These are phyloP conservation scores for Sporothrix schenckii DNA, from an alignment of 2,329 filamentous ascomycete species.

Conservation along the genomic window DNA sequence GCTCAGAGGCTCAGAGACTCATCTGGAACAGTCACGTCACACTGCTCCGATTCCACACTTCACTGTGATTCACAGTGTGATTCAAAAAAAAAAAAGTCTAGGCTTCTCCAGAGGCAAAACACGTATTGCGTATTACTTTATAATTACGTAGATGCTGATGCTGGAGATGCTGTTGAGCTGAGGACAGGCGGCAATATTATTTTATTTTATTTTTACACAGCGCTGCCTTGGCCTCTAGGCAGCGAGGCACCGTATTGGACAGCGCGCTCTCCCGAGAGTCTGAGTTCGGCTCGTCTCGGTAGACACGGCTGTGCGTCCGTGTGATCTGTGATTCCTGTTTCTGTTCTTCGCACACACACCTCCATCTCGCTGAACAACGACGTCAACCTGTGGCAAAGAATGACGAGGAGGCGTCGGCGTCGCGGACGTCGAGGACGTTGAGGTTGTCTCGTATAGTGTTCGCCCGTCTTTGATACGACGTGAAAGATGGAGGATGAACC, in stretches of 20 bases:
- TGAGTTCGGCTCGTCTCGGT: neutral
- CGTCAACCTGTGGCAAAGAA: conserved; percentile 2
- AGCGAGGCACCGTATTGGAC: conserved; percentile 7
- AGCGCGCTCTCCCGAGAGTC: neutral
- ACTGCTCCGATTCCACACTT: neutral
- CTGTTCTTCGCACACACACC: neutral
- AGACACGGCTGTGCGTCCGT: conserved; percentile 10
- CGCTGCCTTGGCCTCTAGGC: neutral
- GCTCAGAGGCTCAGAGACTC: neutral
- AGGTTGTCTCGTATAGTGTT: too few relatives aligned
- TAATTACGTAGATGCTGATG: conserved; percentile 5
- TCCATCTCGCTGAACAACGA: neutral
- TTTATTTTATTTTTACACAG: neutral
- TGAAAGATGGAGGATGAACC: too few relatives aligned
- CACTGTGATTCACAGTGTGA: neutral
- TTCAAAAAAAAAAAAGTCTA: too few relatives aligned
- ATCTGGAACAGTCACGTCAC: neutral
- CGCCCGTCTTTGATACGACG: too few relatives aligned
- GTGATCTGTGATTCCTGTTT: too few relatives aligned
- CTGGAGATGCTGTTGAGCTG: neutral
- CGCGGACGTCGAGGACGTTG: neutral
- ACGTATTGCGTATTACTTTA: neutral
- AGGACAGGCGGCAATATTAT: too few relatives aligned
- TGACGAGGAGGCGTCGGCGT: neutral
- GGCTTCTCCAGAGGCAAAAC: conserved; percentile 9